Evolutionary conservation across 257 asterid species (phyloP), one percentile per base, ranked within the genome.

Genomic region (Sherardia arvensis): DNA sequence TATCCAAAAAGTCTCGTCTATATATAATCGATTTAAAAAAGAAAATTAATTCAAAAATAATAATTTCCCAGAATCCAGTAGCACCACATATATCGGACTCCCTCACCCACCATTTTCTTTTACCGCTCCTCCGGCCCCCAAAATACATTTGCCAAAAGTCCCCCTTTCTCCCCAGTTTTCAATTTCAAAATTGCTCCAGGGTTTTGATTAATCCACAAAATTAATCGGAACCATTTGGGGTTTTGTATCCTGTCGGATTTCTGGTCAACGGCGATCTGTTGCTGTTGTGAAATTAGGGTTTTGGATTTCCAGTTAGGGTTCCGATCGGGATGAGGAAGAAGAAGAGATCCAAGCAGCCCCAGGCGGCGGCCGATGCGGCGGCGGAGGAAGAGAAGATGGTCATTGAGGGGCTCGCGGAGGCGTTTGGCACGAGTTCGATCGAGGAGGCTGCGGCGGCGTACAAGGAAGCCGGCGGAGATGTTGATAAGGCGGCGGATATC

Each of bases 381-480:
- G 64, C 29, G 62, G 63, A 67, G 5, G 78, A 63, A 3, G 83
- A 74, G 45, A 58, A 58, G 43, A 29, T 17, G 74, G 66, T 36
- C 47, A 34, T 81, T 71, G 78, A 73, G 43, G 69, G 27, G 53
- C 66, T 89, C 59, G 81, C 67, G 72, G 84, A 73, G 49, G 81
- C 71, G 11, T 88, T 88, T 74, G 79, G 60, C 59, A 71, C 88
- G 8, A 33, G 76, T 11, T 84, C 93, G 23, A 7, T 86, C 27
- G 84, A 76, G 64, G 94, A 83, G 74, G 89, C 74, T 28, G 66
- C 74, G 66, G 62, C 76, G 7, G 85, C 83, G 71, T 77, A 71
- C 64, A 53, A 69, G 67, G 84, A 79, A 69, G 84, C 87, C 7
- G 74, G 77, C 26, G 73, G 85, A 36, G 81, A 79, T 40, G 74